These are phyloP conservation scores for Phaeodactylum tricornutum DNA, from an alignment of 108 stramenopile species.

Conservation along the genomic window DNA sequence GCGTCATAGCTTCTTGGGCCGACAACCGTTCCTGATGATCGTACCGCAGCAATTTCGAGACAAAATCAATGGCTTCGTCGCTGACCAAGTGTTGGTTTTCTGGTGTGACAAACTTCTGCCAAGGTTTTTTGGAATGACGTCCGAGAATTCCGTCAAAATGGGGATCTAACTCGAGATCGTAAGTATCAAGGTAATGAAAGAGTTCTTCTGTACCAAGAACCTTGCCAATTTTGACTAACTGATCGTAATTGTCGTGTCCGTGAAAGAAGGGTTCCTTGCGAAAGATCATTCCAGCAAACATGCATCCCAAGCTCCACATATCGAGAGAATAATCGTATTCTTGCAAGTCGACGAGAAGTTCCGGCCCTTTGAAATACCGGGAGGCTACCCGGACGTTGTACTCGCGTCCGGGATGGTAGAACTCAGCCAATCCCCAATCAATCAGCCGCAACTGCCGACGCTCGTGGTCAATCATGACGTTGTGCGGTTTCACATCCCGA, in stretches of 20 bases:
- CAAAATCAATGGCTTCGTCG: constrained; percentile 95
- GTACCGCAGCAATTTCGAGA: constrained; percentile 85
- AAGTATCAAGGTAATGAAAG: constrained; percentile 91
- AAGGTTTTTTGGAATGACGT: constrained; percentile 94
- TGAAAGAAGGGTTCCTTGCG: constrained; percentile 99
- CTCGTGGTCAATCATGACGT: constrained; percentile 99
- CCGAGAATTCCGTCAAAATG: constrained; percentile 97
- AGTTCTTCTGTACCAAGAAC: constrained; percentile 98
- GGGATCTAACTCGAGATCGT: constrained; percentile 95
- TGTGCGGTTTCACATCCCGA: constrained; percentile 99
- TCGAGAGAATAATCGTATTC: constrained; percentile 99
- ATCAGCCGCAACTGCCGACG: constrained; percentile 95
- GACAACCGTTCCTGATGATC: constrained; percentile 98
- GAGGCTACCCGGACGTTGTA: constrained; percentile 99
- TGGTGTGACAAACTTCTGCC: constrained; percentile 94
- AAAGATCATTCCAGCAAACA: constrained; percentile 99
- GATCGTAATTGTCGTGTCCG: constrained; percentile 99
- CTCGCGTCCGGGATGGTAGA: constrained; percentile 99
- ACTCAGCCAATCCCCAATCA: constrained; percentile 99
- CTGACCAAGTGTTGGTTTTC: constrained; percentile 97
- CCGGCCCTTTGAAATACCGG: constrained; percentile 99
- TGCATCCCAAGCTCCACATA: constrained; percentile 99
- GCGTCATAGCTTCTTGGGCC: constrained; percentile 95
- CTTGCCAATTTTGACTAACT: constrained; percentile 97
- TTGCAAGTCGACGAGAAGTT: constrained; percentile 97